Percentiles rank a stretch among this genome's conserved stretches.
Conservation (phyloP, 2,329 filamentous ascomycete genomes). For the Nothophoma quercina region DNA sequence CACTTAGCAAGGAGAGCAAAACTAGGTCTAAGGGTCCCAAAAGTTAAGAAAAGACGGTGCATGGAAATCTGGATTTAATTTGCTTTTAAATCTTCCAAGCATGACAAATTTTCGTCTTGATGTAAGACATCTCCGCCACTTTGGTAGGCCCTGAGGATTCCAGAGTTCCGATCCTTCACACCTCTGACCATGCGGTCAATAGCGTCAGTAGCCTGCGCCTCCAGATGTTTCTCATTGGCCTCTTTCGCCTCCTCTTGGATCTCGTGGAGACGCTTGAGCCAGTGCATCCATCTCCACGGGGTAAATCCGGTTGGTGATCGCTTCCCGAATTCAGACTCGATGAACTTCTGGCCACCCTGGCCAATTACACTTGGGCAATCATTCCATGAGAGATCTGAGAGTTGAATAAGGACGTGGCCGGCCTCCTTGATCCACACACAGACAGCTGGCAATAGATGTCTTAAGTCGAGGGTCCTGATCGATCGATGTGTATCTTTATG, state of each 20-base stretch:
- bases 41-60: too few species aligned
- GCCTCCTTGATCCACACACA: too few species aligned
- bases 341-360: conserved; percentile 9
- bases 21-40: too few species aligned
- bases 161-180: background rate
- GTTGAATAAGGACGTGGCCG: too few species aligned
- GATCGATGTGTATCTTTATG: conserved; percentile 4
- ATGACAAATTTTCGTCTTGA: background rate
- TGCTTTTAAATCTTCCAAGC: too few species aligned
- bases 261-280: conserved; percentile 21
- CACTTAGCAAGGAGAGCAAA: too few species aligned
- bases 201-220: background rate
- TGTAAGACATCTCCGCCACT: background rate
- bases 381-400: conserved; percentile 9
- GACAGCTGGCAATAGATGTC: conserved; percentile 9
- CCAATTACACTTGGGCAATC: conserved; percentile 13
- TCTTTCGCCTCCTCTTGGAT: conserved; percentile 8
- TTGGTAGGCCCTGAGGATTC: background rate
- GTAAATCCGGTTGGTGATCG: conserved; percentile 19
- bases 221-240: background rate
- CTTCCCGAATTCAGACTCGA: conserved; percentile 13
- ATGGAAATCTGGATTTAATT: too few species aligned
- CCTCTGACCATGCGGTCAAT: background rate
- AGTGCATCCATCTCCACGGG: conserved; percentile 18
- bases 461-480: conserved; percentile 1